Percentiles rank a stretch among this genome's conserved stretches.
These are phyloP conservation scores for Mycena kentingensis DNA, from an alignment of 768 basidiomycete genomes.

Conservation along the genomic window DNA sequence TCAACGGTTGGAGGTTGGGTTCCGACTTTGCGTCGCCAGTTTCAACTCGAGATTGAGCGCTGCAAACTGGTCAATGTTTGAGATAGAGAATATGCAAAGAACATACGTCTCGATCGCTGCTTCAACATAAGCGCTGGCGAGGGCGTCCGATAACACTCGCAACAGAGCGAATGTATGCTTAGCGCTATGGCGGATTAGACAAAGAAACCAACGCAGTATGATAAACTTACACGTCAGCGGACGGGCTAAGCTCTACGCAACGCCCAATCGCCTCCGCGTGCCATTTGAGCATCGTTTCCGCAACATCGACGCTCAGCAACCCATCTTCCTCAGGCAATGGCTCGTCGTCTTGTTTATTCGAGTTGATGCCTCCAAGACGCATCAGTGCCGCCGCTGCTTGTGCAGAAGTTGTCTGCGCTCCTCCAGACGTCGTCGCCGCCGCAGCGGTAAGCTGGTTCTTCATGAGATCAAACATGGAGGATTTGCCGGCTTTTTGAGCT, in stretches of 20 bases:
- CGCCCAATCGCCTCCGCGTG: constrained; percentile 96
- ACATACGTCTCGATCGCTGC: constrained; percentile 90
- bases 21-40: constrained; percentile 74
- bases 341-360: constrained; percentile 66
- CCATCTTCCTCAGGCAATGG: constrained; percentile 82
- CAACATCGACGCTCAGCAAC: constrained; percentile 66
- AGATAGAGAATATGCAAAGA: neutral
- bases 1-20: constrained; percentile 71
- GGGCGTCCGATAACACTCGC: constrained; percentile 82
- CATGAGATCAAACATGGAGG: constrained; percentile 86
- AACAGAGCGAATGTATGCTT: constrained; percentile 87
- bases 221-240: constrained; percentile 77
- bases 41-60: constrained; percentile 73
- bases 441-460: constrained; percentile 85
- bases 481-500: constrained; percentile 63
- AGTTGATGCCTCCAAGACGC: constrained; percentile 82
- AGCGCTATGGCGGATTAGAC: constrained; percentile 50
- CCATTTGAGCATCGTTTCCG: constrained; percentile 94
- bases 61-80: constrained; percentile 32
- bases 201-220: constrained; percentile 5
- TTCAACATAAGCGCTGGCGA: constrained; percentile 84
- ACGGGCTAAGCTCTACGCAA: constrained; percentile 84
- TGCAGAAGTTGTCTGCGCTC: constrained; percentile 68
- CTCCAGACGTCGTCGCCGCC: constrained; percentile 63
- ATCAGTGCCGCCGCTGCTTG: constrained; percentile 88